Percentiles rank a stretch among this genome's conserved stretches.
Evolutionary conservation across 805 yeast species (phyloP).

Genomic region (Ogataea pignaliae): DNA sequence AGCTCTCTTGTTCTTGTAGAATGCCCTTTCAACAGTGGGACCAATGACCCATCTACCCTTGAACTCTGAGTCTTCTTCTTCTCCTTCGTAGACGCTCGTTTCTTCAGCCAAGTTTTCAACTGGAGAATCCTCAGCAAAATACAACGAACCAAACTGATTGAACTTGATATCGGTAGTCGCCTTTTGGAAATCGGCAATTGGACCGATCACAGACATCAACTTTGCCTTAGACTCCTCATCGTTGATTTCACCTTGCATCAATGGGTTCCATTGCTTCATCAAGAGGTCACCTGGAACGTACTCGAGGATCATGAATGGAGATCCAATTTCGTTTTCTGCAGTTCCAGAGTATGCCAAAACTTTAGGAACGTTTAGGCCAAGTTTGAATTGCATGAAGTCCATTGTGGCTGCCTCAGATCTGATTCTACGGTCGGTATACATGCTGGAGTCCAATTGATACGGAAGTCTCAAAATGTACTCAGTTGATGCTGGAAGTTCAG

Average conservation of each 20-base stretch:
- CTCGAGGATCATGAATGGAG: slow-evolving; percentile 82
- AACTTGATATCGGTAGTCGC: slow-evolving; percentile 44
- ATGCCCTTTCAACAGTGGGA: slow-evolving; percentile 76
- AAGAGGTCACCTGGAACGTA: slow-evolving; percentile 71
- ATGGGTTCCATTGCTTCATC: slow-evolving; percentile 91
- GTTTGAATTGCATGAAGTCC: slow-evolving; percentile 68
- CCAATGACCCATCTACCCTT: slow-evolving; percentile 83
- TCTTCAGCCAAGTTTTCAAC: slow-evolving; percentile 3
- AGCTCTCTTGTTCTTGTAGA: slow-evolving; percentile 61
- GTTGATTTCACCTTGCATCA: slow-evolving; percentile 51
- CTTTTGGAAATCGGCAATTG: slow-evolving; percentile 51
- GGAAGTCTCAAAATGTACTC: slow-evolving; percentile 79
- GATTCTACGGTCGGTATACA: slow-evolving; percentile 60
- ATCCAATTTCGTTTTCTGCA: slow-evolving; percentile 54
- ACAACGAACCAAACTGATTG: slow-evolving; percentile 75
- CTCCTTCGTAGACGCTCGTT: slow-evolving; percentile 51
- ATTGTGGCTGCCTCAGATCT: slow-evolving; percentile 91
- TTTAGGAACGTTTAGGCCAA: slow-evolving; percentile 68
- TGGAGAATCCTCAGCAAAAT: slow-evolving; percentile 67
- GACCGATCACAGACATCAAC: slow-evolving; percentile 60
- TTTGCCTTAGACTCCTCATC: slow-evolving; percentile 45
- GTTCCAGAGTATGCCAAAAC: slow-evolving; percentile 64
- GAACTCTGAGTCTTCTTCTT: slow-evolving; percentile 45
- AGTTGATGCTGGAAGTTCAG: slow-evolving; percentile 34
- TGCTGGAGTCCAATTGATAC: slow-evolving; percentile 66